Conservation (phyloP, 1,284 basidiomycete genomes). For the Pisolithus thermaeus region DNA sequence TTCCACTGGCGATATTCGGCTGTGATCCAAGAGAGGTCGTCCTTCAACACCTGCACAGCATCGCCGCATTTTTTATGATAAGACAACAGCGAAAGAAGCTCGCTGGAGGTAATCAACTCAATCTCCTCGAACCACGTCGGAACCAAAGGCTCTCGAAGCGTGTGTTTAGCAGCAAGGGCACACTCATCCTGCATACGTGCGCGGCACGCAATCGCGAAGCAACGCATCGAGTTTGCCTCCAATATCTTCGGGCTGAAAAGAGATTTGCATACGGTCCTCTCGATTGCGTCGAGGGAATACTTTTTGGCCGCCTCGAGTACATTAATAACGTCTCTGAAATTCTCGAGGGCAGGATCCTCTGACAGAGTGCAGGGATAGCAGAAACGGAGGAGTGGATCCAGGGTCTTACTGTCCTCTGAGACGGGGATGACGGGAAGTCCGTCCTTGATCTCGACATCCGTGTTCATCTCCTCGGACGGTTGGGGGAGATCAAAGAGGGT, state of each 20-base stretch:
- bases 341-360: too few species aligned
- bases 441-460: constrained; percentile 13
- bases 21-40: constrained; percentile 14
- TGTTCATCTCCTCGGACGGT: constrained; percentile 12
- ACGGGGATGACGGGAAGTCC: constrained; percentile 16
- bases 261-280: constrained; percentile 11
- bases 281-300: constrained; percentile 16
- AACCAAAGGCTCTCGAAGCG: constrained; percentile 13
- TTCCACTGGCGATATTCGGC: constrained; percentile 8
- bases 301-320: not conserved
- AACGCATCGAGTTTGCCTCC: constrained; percentile 11
- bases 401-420: constrained; percentile 10
- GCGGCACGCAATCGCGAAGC: constrained; percentile 15
- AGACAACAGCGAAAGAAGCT: constrained; percentile 18
- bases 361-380: too few species aligned
- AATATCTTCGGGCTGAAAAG: constrained; percentile 14
- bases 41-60: constrained; percentile 8
- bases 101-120: constrained; percentile 11
- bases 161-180: constrained; percentile 11
- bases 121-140: constrained; percentile 15
- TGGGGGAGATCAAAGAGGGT: constrained; percentile 40
- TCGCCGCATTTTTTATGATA: constrained; percentile 16
- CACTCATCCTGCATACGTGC: constrained; percentile 9
- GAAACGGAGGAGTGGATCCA: not conserved
- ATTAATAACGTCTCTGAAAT: too few species aligned